A percentile compares a stretch with the other conserved stretches of the same genome.
These are phyloP conservation scores for Biscutella laevigata DNA, from an alignment of 441 rosid genomes.

Conservation along the genomic window DNA sequence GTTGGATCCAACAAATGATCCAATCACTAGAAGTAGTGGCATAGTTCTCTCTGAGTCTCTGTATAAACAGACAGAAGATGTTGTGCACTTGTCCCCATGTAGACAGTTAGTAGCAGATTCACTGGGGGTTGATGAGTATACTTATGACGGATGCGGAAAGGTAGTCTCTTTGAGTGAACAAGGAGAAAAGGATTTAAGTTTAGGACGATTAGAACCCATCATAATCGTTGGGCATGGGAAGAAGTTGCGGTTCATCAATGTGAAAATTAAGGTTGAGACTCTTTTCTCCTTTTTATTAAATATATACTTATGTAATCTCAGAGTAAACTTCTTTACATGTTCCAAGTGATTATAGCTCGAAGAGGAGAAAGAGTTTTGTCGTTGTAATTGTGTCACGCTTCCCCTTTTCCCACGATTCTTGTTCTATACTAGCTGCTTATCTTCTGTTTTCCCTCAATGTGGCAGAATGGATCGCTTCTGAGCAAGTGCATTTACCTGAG, in stretches of 20 bases:
- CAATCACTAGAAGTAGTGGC: slow-evolving; percentile 59
- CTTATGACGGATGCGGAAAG: slow-evolving; percentile 91
- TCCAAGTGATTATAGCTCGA: slow-evolving; percentile 11
- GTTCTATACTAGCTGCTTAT: slow-evolving; percentile 13
- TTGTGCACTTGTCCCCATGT: slow-evolving; percentile 71
- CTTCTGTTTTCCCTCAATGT: slow-evolving; percentile 17
- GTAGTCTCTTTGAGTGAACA: slow-evolving; percentile 55
- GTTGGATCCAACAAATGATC: slow-evolving; percentile 90
- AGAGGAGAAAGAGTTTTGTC: slow-evolving; percentile 3
- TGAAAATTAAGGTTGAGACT: slow-evolving; percentile 72
- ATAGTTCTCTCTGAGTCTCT: slow-evolving; percentile 64
- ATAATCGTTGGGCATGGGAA: slow-evolving; percentile 87
- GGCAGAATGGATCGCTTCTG: slow-evolving; percentile 86
- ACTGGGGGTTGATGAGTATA: slow-evolving; percentile 71
- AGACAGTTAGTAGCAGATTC: slow-evolving; percentile 84
- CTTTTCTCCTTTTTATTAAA: slow-evolving; percentile 11
- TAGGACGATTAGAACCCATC: slow-evolving; percentile 55
- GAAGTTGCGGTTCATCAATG: slow-evolving; percentile 79
- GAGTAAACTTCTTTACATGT: not conserved
- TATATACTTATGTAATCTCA: not conserved
- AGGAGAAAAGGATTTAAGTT: slow-evolving; percentile 39
- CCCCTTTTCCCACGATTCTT: slow-evolving; percentile 10
- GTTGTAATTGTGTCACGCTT: not conserved
- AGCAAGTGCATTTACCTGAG: slow-evolving; percentile 81
- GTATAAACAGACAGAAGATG: slow-evolving; percentile 70